Evolutionary conservation across 768 basidiomycete genomes (phyloP), one percentile per base, ranked within the genome.

Genomic region (Tulasnella sp.): DNA sequence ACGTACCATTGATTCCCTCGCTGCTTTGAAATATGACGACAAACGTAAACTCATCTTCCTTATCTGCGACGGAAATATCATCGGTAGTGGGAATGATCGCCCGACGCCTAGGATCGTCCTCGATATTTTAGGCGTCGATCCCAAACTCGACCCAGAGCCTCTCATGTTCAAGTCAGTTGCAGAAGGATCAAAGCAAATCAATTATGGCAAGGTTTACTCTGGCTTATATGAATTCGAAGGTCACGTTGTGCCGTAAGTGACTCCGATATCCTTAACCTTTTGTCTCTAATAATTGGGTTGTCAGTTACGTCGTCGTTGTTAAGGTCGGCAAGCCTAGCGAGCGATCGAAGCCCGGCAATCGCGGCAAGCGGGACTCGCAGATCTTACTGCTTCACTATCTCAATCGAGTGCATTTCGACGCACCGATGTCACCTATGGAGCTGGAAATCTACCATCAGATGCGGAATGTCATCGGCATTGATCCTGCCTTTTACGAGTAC

Each of bases 401-500:
- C 81, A 98, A 97, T 84, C 88, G 94, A 31, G 96, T 98, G 9
- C 96, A 98, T 85, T 98, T 98, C 83, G 96, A 98, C 84, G 88
- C 91, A 3, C 93, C 96, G 0, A 98, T 98, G 96, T 92, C 91
- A 5, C 96, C 96, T 0, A 85, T 98, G 81, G 96, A 98, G 84
- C 87, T 98, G 75, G 96, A 98, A 85, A 91, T 98, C 75, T 97
- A 95, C 83, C 96, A 98, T 85, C 96, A 98, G 85, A 97, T 98
- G 95, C 90, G 96, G 76, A 98, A 98, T 82, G 95, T 98, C 80
- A 97, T 98, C 81, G 96, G 96, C 19, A 96, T 98, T 80, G 96
- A 98, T 83, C 96, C 96, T 0, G 93, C 95, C 10, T 98, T 98
- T 85, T 98, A 98, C 85, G 96, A 98, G 86, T 98, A 98, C 84